These are phyloP conservation scores for Pisolithus sp. DNA, from an alignment of 768 basidiomycete genomes.

Conservation along the genomic window DNA sequence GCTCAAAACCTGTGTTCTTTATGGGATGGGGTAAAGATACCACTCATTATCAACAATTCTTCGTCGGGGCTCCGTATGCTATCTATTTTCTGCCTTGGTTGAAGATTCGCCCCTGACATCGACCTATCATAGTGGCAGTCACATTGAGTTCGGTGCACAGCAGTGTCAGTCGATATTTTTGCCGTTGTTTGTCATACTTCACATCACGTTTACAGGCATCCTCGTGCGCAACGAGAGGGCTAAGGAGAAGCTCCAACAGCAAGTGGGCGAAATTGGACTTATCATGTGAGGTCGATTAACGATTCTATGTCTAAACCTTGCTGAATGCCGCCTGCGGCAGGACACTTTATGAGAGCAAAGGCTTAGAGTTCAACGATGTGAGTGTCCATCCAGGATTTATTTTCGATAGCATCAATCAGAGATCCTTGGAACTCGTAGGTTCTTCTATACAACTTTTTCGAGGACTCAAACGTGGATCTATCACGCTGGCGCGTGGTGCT, in stretches of 20 bases:
- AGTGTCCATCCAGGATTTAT: too few species aligned
- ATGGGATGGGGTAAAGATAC: conserved; percentile 38
- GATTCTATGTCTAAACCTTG: conserved; percentile 11
- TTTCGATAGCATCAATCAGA: background rate
- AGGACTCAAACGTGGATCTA: conserved; percentile 46
- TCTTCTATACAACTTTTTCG: conserved; percentile 69
- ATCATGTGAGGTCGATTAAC: conserved; percentile 38
- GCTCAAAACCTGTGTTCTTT: conserved; percentile 54
- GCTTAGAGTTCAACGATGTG: conserved; percentile 1
- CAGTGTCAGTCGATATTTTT: conserved; percentile 43
- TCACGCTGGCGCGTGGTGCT: conserved; percentile 58
- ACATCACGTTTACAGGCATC: conserved; percentile 40
- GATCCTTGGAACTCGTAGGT: conserved; percentile 36
- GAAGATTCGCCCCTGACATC: too few species aligned
- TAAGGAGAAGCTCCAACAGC: conserved; percentile 37
- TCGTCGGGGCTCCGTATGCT: conserved; percentile 40
- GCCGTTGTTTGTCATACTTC: background rate
- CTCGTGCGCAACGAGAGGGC: conserved; percentile 60
- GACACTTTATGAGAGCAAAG: conserved; percentile 29
- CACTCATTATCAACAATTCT: conserved; percentile 53
- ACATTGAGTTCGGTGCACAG: conserved; percentile 54
- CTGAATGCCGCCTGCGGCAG: conserved; percentile 2
- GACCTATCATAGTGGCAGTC: too few species aligned
- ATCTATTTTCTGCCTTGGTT: too few species aligned
- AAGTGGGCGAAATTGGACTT: conserved; percentile 53